A percentile compares a stretch with the other conserved stretches of the same genome.
phyloP scores from a whole-genome alignment of 2,329 filamentous ascomycete genomes.

The Neonectria sp. region DNA sequence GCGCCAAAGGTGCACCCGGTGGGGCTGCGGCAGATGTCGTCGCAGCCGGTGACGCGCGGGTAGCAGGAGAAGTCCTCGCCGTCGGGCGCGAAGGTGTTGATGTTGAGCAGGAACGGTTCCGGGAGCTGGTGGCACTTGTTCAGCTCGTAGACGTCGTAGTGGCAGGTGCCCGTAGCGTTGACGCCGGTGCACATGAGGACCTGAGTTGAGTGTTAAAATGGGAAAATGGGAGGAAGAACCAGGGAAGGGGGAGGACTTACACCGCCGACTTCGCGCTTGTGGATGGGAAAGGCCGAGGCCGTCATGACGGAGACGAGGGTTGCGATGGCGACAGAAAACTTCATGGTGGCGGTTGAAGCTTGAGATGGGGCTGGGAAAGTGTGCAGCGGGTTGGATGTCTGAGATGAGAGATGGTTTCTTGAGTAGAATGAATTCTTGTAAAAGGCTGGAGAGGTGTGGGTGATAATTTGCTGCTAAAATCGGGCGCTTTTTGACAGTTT shows the following conservation, averaged over 20 bases:
- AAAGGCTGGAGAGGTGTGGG: constrained; percentile 31
- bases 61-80: constrained; percentile 65
- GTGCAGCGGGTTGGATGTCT: constrained; percentile 15
- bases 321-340: constrained; percentile 43
- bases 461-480: constrained; percentile 15
- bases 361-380: constrained; percentile 6
- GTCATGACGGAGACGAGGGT: constrained; percentile 39
- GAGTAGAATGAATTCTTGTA: constrained; percentile 33
- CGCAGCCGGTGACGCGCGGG: constrained; percentile 60
- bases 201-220: constrained; percentile 47
- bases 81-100: constrained; percentile 66
- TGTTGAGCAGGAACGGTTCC: constrained; percentile 57
- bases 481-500: constrained; percentile 16
- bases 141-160: constrained; percentile 60
- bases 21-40: constrained; percentile 63
- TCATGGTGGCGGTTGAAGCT: constrained; percentile 47
- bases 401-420: constrained; percentile 14
- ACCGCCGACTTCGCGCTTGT: constrained; percentile 62
- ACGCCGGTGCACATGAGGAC: constrained; percentile 66
- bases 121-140: constrained; percentile 63
- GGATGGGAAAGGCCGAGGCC: constrained; percentile 50
- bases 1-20: constrained; percentile 67
- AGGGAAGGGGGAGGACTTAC: constrained; percentile 53
- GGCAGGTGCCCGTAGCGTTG: constrained; percentile 65
- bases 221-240: neutral